A percentile compares a stretch with the other conserved stretches of the same genome.
Conservation (phyloP, 768 basidiomycete species). For the Clathrus columnatus region DNA sequence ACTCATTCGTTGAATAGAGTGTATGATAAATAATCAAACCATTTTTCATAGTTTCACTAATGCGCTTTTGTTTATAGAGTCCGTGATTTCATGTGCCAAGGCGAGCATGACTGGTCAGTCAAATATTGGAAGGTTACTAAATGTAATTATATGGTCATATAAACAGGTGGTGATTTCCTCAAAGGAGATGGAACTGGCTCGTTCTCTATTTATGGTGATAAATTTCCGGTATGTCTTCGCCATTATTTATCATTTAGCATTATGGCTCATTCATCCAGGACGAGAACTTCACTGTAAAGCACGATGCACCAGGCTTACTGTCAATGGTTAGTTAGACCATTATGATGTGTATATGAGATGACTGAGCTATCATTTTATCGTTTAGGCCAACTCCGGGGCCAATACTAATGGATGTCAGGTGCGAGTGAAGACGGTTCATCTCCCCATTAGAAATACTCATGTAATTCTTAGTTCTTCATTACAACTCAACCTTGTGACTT, state of each 20-base stretch:
- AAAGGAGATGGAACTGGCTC: conserved; percentile 93
- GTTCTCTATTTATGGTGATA: conserved; percentile 95
- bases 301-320: conserved; percentile 74
- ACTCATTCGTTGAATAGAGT: conserved; percentile 40
- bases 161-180: conserved; percentile 82
- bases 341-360: not conserved
- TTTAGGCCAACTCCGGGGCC: conserved; percentile 90
- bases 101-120: conserved; percentile 26
- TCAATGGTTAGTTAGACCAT: conserved; percentile 65
- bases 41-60: conserved; percentile 1
- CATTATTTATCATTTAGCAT: not conserved
- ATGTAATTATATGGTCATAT: not conserved
- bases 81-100: conserved; percentile 96
- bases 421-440: conserved; percentile 9
- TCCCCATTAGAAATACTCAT: not conserved
- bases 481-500: conserved; percentile 94
- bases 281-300: conserved; percentile 91
- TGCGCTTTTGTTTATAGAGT: conserved; percentile 41
- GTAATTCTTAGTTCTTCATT: conserved; percentile 73
- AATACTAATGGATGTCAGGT: conserved; percentile 92
- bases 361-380: conserved; percentile 2
- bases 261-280: conserved; percentile 43
- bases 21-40: conserved; percentile 40
- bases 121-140: not conserved
- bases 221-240: conserved; percentile 61